Conservation (phyloP, 1,139 yeast species). For the Geotrichum reessii region DNA sequence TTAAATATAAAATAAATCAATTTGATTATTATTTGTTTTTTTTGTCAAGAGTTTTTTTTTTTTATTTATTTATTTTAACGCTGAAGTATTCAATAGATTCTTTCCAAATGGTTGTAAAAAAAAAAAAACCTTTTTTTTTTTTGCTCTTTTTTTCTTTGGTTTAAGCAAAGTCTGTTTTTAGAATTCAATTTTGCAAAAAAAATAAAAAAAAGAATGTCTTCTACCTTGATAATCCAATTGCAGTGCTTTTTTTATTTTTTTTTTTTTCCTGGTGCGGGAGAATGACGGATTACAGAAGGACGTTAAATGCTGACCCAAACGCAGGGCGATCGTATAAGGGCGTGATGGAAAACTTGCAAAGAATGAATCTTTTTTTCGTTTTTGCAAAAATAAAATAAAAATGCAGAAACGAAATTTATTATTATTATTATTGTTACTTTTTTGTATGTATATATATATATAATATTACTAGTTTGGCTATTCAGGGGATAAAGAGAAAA, state of each 20-base stretch:
- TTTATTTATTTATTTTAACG: no score
- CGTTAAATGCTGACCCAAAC: not conserved
- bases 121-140: not conserved
- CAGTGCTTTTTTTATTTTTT: not conserved
- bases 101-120: not conserved
- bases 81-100: no score
- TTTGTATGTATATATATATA: no score
- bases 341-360: not conserved
- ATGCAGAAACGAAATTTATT: not conserved
- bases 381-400: not conserved
- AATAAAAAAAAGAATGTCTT: not conserved
- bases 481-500: no score
- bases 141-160: not conserved
- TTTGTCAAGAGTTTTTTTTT: no score
- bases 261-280: not conserved
- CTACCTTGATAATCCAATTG: not conserved
- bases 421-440: no score
- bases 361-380: not conserved
- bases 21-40: no score
- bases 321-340: not conserved
- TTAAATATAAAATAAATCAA: not conserved
- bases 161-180: conserved; percentile 2
- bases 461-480: no score
- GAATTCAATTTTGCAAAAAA: not conserved
- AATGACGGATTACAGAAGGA: not conserved